Conservation (phyloP, 371 early-diverging fungal species). For the Dinochytrium kinnereticum region DNA sequence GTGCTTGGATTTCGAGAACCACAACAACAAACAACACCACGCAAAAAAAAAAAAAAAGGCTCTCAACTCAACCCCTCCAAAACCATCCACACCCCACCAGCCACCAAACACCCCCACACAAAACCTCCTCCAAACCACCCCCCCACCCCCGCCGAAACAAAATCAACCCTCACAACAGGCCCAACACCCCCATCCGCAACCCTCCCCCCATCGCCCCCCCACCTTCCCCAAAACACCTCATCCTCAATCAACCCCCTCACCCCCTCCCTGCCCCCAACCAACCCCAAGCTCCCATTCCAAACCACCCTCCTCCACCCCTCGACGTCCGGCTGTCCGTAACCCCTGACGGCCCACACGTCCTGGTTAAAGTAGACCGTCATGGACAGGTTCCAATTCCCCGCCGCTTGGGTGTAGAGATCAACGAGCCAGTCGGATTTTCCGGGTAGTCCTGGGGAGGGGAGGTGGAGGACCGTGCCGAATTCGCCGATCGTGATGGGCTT, state of each 20-base stretch:
- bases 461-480: neutral
- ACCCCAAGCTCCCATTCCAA: neutral
- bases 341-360: conserved; percentile 2
- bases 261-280: neutral
- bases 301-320: neutral
- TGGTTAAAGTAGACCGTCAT: neutral
- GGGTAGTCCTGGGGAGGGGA: neutral
- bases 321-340: neutral
- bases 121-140: too few relatives aligned
- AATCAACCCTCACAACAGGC: too few relatives aligned
- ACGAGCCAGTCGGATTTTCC: neutral
- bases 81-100: too few relatives aligned
- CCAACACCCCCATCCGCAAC: neutral
- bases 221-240: conserved; percentile 8
- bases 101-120: too few relatives aligned
- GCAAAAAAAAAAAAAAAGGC: too few relatives aligned
- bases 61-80: too few relatives aligned
- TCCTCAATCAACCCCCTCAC: neutral
- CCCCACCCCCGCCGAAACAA: too few relatives aligned
- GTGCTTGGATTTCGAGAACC: too few relatives aligned
- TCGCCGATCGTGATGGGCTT: neutral
- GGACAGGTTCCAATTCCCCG: neutral
- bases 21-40: too few relatives aligned
- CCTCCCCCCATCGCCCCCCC: neutral
- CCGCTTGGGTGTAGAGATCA: conserved; percentile 1